These are phyloP conservation scores for Chrysosporium keratinophilum DNA, from an alignment of 2,329 filamentous ascomycete species.

Conservation along the genomic window DNA sequence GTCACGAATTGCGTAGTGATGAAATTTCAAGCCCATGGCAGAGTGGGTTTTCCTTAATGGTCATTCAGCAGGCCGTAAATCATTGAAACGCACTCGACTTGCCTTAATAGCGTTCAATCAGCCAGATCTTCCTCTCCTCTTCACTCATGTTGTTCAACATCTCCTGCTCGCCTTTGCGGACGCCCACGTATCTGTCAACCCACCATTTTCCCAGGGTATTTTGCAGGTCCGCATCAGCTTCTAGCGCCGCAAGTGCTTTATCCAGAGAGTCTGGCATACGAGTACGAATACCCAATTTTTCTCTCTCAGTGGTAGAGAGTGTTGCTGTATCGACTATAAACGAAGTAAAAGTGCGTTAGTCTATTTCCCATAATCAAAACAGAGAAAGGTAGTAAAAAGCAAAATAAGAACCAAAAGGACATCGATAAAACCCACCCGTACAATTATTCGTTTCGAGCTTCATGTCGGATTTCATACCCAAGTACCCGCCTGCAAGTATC, in stretches of 20 bases:
- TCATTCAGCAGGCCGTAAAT: too few species aligned
- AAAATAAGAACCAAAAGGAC: background rate
- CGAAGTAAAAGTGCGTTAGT: slow-evolving; percentile 4
- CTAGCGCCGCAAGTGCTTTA: slow-evolving; percentile 28
- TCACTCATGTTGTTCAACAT: slow-evolving; percentile 26
- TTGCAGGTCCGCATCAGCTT: slow-evolving; percentile 23
- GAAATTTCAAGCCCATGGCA: too few species aligned
- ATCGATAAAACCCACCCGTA: slow-evolving; percentile 18
- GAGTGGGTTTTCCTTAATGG: too few species aligned
- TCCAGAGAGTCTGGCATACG: slow-evolving; percentile 28
- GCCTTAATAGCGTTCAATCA: slow-evolving; percentile 31
- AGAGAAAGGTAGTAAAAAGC: background rate
- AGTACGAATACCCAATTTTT: slow-evolving; percentile 29
- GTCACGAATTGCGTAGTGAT: background rate
- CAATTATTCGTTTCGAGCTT: slow-evolving; percentile 10
- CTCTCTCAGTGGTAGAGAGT: slow-evolving; percentile 24
- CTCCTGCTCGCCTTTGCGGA: slow-evolving; percentile 28
- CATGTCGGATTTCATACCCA: slow-evolving; percentile 9
- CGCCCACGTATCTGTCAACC: slow-evolving; percentile 22
- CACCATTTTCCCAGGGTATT: slow-evolving; percentile 23
- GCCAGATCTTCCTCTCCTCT: slow-evolving; percentile 27
- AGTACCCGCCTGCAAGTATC: slow-evolving; percentile 19
- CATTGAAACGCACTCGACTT: too few species aligned
- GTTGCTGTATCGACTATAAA: slow-evolving; percentile 27
- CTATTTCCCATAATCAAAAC: background rate